phyloP scores from a whole-genome alignment of 495 filamentous ascomycete genomes.

The Bryoglossum gracile region DNA sequence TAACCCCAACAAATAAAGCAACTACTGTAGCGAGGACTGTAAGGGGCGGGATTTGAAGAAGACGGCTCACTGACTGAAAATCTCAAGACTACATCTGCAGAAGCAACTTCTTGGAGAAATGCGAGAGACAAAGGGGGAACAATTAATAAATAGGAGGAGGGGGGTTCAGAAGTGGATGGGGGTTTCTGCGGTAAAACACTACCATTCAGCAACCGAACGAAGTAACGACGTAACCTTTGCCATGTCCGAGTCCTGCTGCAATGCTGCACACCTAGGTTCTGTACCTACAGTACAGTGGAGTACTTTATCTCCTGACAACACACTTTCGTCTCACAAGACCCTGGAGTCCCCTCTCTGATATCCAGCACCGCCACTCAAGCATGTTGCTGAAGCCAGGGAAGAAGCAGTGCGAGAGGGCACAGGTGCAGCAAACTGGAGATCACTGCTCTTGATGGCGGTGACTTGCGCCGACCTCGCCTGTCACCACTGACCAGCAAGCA shows the following conservation, averaged over 20 bases:
- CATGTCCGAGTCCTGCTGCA: too few species aligned
- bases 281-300: not conserved
- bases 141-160: not conserved
- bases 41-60: not conserved
- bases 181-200: too few species aligned
- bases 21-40: not conserved
- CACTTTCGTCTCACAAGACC: not conserved
- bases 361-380: not conserved
- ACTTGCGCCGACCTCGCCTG: too few species aligned
- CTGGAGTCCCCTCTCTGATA: not conserved
- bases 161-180: not conserved
- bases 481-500: too few species aligned
- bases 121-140: not conserved
- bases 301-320: not conserved
- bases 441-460: too few species aligned
- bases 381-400: not conserved
- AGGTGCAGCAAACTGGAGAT: too few species aligned
- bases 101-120: not conserved
- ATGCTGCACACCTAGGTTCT: not conserved
- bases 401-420: not conserved
- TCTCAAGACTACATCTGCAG: not conserved
- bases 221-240: not conserved
- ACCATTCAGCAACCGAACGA: too few species aligned
- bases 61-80: not conserved
- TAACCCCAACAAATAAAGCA: not conserved